Evolutionary conservation across 2,329 filamentous ascomycete species (phyloP).

Genomic region (Microsporum ferrugineum): DNA sequence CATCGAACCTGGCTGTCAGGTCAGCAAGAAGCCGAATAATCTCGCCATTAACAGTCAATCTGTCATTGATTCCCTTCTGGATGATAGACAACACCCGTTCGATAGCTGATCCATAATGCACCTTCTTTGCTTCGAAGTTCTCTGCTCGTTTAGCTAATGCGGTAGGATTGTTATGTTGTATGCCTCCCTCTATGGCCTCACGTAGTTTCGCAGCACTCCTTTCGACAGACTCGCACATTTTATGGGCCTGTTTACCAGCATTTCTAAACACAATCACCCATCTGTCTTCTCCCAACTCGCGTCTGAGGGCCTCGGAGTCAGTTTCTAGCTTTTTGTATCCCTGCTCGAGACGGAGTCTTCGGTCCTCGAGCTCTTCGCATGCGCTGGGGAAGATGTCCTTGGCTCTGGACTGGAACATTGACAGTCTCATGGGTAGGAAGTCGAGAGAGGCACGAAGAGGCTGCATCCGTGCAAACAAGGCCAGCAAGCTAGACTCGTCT

Average conservation of each 20-base stretch:
- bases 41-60: slow-evolving; percentile 93
- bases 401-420: slow-evolving; percentile 71
- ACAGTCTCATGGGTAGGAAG: slow-evolving; percentile 88
- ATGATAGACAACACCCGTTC: slow-evolving; percentile 85
- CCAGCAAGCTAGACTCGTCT: slow-evolving; percentile 79
- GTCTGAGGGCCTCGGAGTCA: slow-evolving; percentile 77
- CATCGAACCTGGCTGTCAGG: slow-evolving; percentile 70
- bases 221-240: slow-evolving; percentile 94
- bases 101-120: slow-evolving; percentile 86
- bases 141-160: slow-evolving; percentile 72
- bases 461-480: slow-evolving; percentile 89
- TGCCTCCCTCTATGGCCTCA: slow-evolving; percentile 63
- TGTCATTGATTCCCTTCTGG: slow-evolving; percentile 85
- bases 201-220: slow-evolving; percentile 71
- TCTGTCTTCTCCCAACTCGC: slow-evolving; percentile 86
- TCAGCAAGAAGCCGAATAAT: slow-evolving; percentile 77
- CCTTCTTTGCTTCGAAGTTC: slow-evolving; percentile 88
- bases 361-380: slow-evolving; percentile 73
- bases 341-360: slow-evolving; percentile 63
- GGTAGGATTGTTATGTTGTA: slow-evolving; percentile 60
- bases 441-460: slow-evolving; percentile 84
- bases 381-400: slow-evolving; percentile 74
- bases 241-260: slow-evolving; percentile 79
- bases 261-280: slow-evolving; percentile 95
- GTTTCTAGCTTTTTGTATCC: slow-evolving; percentile 78